Evolutionary conservation across 345 rosid genomes (phyloP).

Genomic region (Murraya paniculata): DNA sequence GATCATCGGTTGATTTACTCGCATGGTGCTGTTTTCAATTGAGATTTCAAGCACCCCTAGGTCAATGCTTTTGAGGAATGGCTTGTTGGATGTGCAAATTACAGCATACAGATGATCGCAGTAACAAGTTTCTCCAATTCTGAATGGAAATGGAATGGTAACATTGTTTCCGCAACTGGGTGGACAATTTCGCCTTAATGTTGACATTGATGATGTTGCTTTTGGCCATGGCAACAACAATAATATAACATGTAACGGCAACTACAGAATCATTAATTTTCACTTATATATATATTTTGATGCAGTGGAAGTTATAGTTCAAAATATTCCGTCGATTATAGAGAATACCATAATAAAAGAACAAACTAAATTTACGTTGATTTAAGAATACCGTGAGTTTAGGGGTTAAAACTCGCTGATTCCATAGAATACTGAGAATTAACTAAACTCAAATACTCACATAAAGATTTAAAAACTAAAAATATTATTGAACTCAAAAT

Average conservation of each 20-base stretch:
- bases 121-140: neutral
- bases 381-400: too few relatives aligned
- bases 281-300: neutral
- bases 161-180: slow-evolving; percentile 3
- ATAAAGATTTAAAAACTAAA: too few relatives aligned
- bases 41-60: neutral
- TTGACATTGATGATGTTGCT: neutral
- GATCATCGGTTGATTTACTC: neutral
- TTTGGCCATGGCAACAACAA: neutral
- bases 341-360: too few relatives aligned
- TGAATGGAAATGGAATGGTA: neutral
- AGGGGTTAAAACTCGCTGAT: too few relatives aligned
- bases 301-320: too few relatives aligned
- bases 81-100: neutral
- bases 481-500: too few relatives aligned
- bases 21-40: neutral
- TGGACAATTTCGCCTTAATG: neutral
- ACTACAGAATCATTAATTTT: neutral
- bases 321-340: too few relatives aligned
- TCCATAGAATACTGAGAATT: too few relatives aligned
- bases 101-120: neutral
- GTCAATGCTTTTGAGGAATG: neutral
- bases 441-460: too few relatives aligned
- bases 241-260: neutral
- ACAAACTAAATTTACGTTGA: too few relatives aligned